Evolutionary conservation across 345 rosid species (phyloP), one percentile per base, ranked within the genome.

Genomic region (Euphorbia tirucalli): DNA sequence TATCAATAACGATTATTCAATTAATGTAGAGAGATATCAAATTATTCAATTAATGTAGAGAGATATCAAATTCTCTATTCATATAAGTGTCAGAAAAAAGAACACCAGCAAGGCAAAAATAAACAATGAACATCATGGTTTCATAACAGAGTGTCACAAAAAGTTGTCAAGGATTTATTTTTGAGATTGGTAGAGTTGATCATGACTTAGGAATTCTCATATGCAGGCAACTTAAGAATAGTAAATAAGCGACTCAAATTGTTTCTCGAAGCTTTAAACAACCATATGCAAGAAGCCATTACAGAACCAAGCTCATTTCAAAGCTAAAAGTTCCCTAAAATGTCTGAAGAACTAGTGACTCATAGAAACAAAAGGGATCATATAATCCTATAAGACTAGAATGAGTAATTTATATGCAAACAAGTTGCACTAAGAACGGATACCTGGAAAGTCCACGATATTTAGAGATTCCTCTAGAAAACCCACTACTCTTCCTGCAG

Each of bases 401-500:
- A 54, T 62, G 2, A 55, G 22, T 24, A 56, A 14, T 5, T 43
- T 56, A 14, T 18, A 27, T 11, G 0, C 44, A 64, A 70, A 50
- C 41, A 43, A 22, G 16, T 19, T 59, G 30, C 37, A 54, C 9
- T 0, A 21, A 21, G 60, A 50, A 46, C 32, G 19, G 64, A 63
- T 86, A 92, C 99, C 97, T 92, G 71, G 97, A 84, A 63, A 90
- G 97, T 65, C 92, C 97, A 71, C 99, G 92, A 79, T 95, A 92
- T 79, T 95, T 95, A 32, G 97, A 84, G 49, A 89, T 80, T 65
- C 99, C 99, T 82, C 99, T 90, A 5, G 99, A 92, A 78, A 92
- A 95, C 58, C 97, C 97, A 66, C 97, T 92, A 86, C 97, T 95
- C 79, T 92, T 95, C 83, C 99, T 95, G 96, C 82, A 85, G 37